Evolutionary conservation across 371 early-diverging fungal genomes (phyloP).

Genomic region (Syncephalastrum monosporum): DNA sequence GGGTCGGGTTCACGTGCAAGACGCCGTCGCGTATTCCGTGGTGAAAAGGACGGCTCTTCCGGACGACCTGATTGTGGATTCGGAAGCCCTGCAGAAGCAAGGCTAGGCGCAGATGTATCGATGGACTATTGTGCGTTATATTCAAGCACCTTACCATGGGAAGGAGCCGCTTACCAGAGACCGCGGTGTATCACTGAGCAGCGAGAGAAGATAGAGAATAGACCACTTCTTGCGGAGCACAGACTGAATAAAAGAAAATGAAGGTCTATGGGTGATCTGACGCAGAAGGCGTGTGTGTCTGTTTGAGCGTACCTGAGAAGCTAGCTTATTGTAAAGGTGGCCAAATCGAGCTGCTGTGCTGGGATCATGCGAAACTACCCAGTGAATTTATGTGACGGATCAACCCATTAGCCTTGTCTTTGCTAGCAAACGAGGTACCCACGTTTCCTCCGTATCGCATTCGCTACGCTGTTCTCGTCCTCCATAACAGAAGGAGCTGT

Average conservation of each 20-base stretch:
- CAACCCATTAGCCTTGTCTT: neutral
- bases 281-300: neutral
- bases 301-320: conserved; percentile 45
- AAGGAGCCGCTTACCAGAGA: too few species aligned
- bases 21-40: conserved; percentile 35
- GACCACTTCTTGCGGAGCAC: conserved; percentile 67
- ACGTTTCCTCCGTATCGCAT: conserved; percentile 70
- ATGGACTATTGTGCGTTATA: too few species aligned
- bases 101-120: too few species aligned
- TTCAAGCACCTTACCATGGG: too few species aligned
- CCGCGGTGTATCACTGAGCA: conserved; percentile 39
- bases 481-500: conserved; percentile 55
- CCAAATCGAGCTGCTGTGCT: conserved; percentile 65
- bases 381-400: neutral
- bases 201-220: conserved; percentile 66
- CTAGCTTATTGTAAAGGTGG: conserved; percentile 62
- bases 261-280: neutral
- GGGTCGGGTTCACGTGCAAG: conserved; percentile 22
- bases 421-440: conserved; percentile 10
- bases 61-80: too few species aligned
- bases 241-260: conserved; percentile 28
- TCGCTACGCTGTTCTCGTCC: conserved; percentile 64
- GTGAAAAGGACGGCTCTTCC: conserved; percentile 6
- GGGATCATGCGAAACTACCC: conserved; percentile 49
- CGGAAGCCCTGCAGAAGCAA: too few species aligned